Evolutionary conservation across 805 yeast species (phyloP).

Genomic region (Myxozyma sirexii): DNA sequence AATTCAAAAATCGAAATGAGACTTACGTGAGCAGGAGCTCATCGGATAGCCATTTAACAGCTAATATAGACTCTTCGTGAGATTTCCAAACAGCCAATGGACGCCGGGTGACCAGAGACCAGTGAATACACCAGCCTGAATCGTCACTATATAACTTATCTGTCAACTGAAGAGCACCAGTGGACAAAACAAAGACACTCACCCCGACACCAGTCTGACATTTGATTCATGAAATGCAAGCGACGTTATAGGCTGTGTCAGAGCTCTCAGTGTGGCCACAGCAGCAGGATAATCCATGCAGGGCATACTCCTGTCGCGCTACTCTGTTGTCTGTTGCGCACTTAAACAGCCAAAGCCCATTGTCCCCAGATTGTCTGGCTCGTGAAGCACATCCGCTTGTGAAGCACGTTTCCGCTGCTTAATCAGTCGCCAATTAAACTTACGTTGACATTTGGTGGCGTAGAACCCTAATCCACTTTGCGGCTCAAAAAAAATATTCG

Average conservation of each 20-base stretch:
- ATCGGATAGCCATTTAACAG: constrained; percentile 48
- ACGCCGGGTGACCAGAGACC: constrained; percentile 63
- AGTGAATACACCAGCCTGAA: constrained; percentile 62
- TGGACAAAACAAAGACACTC: neutral
- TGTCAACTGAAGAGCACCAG: neutral
- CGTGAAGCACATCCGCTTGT: too few relatives aligned
- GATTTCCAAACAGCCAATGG: constrained; percentile 62
- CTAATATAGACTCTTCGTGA: constrained; percentile 56
- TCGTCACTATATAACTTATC: constrained; percentile 49
- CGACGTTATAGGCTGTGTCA: constrained; percentile 4
- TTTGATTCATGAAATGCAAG: constrained; percentile 22
- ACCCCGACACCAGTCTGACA: constrained; percentile 26
- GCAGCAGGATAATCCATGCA: constrained; percentile 19
- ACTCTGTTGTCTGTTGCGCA: neutral
- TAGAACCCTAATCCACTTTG: constrained; percentile 6
- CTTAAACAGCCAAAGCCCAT: too few relatives aligned
- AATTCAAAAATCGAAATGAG: neutral
- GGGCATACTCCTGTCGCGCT: neutral
- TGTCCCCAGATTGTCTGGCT: too few relatives aligned
- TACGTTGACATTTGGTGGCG: too few relatives aligned
- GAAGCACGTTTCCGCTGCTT: too few relatives aligned
- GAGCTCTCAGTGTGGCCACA: constrained; percentile 27
- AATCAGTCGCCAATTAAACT: too few relatives aligned
- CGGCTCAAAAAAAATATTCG: constrained; percentile 14
- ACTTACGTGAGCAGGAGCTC: constrained; percentile 45